Evolutionary conservation across 2,329 filamentous ascomycete species (phyloP), one percentile per base, ranked within the genome.

Genomic region (Davidsoniella neocaledoniae): DNA sequence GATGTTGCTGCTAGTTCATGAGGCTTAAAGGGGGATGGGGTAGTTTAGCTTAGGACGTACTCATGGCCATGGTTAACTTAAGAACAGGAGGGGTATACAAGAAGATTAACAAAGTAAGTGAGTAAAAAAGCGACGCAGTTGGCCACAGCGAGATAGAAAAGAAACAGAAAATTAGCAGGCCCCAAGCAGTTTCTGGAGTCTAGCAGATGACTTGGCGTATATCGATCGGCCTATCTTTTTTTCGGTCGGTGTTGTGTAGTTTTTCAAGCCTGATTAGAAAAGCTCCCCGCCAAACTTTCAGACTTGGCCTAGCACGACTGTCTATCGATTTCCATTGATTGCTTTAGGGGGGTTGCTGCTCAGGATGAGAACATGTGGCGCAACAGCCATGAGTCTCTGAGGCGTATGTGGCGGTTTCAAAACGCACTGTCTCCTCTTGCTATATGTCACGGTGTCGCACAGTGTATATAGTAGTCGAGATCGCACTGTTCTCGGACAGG

Each of bases 31-130:
- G 56, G 55, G 57, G 51, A 51, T 52, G 29, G 29, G 29, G 29
- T 33, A 33, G 29, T 33, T 33, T 33, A 12, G 29, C 12, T 33
- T 33, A 4, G 12, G 50, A 64, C 64, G 61, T 58, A 66, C 64
- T 66, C 58, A 66, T 58, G 49, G 63, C 58, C 64, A 66, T 66
- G 26, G 59, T 65, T 62, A 33, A 39, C 46, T 48, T 51, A 39
- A 46, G 44, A 49, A 46, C 38, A 48, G 36, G 52, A 54, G 52
- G 45, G 52, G 43, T 46, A 46, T 51, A 42, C 19, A 54, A 40
- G 33, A 29, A 26, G 38, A 45, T 48, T 43, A 47, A 19, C 10
- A 44, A 49, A 52, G 12, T 17, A 50, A 16, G 40, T 25, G 17
- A 44, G 44, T 38, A 37, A 47, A 16, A 48, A 29, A 36, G 44